Conservation (phyloP, 2,329 filamentous ascomycete species). For the Aspergillus novofumigatus region DNA sequence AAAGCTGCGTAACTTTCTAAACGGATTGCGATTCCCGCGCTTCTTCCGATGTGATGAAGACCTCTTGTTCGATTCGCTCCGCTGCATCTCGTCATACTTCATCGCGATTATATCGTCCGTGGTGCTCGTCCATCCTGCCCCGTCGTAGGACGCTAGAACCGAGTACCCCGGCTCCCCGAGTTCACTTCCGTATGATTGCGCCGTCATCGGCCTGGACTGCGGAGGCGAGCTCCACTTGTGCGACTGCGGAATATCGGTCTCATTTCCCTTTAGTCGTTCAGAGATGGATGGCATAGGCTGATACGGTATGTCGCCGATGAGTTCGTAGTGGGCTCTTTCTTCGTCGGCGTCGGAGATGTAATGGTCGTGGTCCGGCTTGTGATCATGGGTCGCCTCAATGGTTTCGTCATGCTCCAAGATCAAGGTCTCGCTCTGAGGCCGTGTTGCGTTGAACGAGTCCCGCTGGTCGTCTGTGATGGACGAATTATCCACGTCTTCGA, state of each 20-base stretch:
- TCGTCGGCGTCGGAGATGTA: slow-evolving; percentile 7
- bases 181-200: slow-evolving; percentile 22
- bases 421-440: slow-evolving; percentile 11
- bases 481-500: slow-evolving; percentile 30
- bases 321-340: slow-evolving; percentile 16
- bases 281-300: slow-evolving; percentile 25
- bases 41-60: neutral
- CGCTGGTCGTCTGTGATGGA: slow-evolving; percentile 18
- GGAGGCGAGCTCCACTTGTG: slow-evolving; percentile 10
- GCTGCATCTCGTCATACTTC: neutral
- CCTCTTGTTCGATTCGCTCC: neutral
- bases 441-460: slow-evolving; percentile 19
- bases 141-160: slow-evolving; percentile 23
- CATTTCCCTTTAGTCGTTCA: slow-evolving; percentile 18
- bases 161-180: slow-evolving; percentile 31
- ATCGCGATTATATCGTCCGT: slow-evolving; percentile 1
- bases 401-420: slow-evolving; percentile 1
- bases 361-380: neutral
- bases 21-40: neutral
- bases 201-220: slow-evolving; percentile 10
- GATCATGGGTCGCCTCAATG: neutral
- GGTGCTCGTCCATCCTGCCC: slow-evolving; percentile 22
- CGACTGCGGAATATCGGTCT: slow-evolving; percentile 12
- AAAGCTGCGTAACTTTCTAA: neutral
- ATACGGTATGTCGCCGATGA: slow-evolving; percentile 19